These are phyloP conservation scores for Austroboletus novae-zelandiae DNA, from an alignment of 1,284 basidiomycete genomes.

Conservation along the genomic window DNA sequence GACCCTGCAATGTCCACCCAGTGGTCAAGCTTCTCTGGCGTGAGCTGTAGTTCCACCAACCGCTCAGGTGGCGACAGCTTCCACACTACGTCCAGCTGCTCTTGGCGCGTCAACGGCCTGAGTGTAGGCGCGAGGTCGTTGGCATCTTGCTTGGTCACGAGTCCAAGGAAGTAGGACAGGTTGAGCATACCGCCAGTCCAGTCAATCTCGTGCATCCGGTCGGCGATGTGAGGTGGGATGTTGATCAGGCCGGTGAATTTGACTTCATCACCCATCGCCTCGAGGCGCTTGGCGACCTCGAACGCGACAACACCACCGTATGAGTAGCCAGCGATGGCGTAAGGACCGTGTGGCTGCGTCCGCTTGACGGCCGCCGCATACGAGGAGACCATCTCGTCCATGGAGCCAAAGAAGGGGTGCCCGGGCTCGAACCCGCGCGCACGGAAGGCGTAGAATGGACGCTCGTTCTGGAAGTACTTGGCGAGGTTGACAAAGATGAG, in stretches of 20 bases:
- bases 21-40: slow-evolving; percentile 26
- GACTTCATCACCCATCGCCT: slow-evolving; percentile 36
- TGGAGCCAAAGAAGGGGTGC: slow-evolving; percentile 36
- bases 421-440: slow-evolving; percentile 43
- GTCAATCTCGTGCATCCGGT: slow-evolving; percentile 41
- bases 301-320: slow-evolving; percentile 49
- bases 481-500: slow-evolving; percentile 46
- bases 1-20: slow-evolving; percentile 34
- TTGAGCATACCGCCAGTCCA: slow-evolving; percentile 43
- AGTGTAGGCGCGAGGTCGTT: slow-evolving; percentile 21
- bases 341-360: slow-evolving; percentile 42
- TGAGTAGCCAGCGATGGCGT: slow-evolving; percentile 47
- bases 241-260: slow-evolving; percentile 43
- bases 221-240: slow-evolving; percentile 42
- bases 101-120: slow-evolving; percentile 17
- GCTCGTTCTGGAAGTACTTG: slow-evolving; percentile 37
- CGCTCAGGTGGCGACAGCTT: slow-evolving; percentile 32
- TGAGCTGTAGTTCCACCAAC: slow-evolving; percentile 30
- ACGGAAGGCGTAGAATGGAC: slow-evolving; percentile 45
- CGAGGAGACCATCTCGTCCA: slow-evolving; percentile 42
- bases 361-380: slow-evolving; percentile 40
- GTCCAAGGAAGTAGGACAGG: slow-evolving; percentile 30
- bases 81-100: slow-evolving; percentile 30
- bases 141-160: slow-evolving; percentile 27
- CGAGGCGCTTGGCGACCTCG: slow-evolving; percentile 43